Conservation (phyloP, 331 rosid genomes). For the Rosa hybrid region DNA sequence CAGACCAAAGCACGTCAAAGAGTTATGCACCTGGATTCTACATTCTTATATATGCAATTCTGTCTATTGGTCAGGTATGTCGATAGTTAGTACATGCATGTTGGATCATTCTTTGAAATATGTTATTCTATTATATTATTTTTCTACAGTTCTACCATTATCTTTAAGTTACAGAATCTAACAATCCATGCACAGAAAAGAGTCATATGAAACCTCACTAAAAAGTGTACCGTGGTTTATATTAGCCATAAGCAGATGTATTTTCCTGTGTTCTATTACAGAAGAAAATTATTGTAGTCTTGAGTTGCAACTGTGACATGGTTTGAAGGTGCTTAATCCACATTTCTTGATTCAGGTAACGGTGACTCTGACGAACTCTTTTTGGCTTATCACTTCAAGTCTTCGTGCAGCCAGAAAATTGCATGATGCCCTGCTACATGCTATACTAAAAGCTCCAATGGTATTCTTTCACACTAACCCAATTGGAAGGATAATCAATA, state of each 20-base stretch:
- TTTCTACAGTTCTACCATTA: constrained; percentile 4
- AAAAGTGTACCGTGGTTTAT: background rate
- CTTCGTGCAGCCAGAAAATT: constrained; percentile 69
- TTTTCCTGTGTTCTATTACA: background rate
- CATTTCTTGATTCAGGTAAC: constrained; percentile 54
- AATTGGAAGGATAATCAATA: constrained; percentile 78
- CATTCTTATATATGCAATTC: constrained; percentile 64
- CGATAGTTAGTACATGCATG: constrained; percentile 7
- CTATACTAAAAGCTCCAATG: constrained; percentile 78
- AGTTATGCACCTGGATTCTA: constrained; percentile 59
- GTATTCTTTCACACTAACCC: constrained; percentile 91
- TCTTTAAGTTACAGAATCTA: background rate
- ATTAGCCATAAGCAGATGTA: background rate
- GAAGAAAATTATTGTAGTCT: background rate
- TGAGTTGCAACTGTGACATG: background rate
- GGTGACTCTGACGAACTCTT: constrained; percentile 71
- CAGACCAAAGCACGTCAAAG: constrained; percentile 53
- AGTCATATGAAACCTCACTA: background rate
- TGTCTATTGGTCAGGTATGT: constrained; percentile 82
- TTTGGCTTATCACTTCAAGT: constrained; percentile 76
- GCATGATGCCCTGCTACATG: constrained; percentile 64
- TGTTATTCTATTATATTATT: constrained; percentile 16
- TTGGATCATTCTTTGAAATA: constrained; percentile 1
- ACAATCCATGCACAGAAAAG: background rate
- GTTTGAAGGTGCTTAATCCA: background rate